Percentiles rank a stretch among this genome's conserved stretches.
These are phyloP conservation scores for Coniosporium tulheliwenetii DNA, from an alignment of 2,329 filamentous ascomycete species.

Conservation along the genomic window DNA sequence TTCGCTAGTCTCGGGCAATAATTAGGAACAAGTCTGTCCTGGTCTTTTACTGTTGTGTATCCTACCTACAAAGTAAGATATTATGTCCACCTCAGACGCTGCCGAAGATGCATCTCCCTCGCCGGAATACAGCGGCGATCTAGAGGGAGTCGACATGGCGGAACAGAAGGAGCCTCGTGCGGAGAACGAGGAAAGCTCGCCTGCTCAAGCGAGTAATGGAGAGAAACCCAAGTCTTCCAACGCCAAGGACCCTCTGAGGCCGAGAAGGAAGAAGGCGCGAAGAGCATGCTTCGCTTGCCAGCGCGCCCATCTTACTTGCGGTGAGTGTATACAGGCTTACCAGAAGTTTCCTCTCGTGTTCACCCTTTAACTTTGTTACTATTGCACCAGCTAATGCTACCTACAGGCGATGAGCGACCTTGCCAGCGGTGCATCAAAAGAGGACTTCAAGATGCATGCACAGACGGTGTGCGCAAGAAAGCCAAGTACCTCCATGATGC, in stretches of 20 bases:
- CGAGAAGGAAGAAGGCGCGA: constrained; percentile 87
- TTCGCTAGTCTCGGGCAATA: no score
- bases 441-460: constrained; percentile 76
- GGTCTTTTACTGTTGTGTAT: constrained; percentile 2
- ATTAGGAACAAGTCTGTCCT: no score
- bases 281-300: constrained; percentile 95
- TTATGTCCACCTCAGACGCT: constrained; percentile 32
- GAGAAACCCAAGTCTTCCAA: constrained; percentile 22
- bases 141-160: constrained; percentile 27
- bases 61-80: constrained; percentile 15
- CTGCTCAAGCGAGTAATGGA: constrained; percentile 16
- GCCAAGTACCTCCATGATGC: constrained; percentile 98
- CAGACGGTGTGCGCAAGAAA: constrained; percentile 95
- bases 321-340: constrained; percentile 42
- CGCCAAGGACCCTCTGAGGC: constrained; percentile 79
- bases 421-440: constrained; percentile 91
- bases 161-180: constrained; percentile 22
- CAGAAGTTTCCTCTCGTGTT: no score
- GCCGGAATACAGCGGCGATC: constrained; percentile 28
- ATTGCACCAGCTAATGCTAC: constrained; percentile 5
- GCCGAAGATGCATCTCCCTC: constrained; percentile 30
- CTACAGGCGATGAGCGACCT: constrained; percentile 77
- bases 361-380: no score
- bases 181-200: constrained; percentile 20
- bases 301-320: constrained; percentile 91